These are phyloP conservation scores for Xerocomellus intermedius DNA, from an alignment of 768 basidiomycete genomes.

Conservation along the genomic window DNA sequence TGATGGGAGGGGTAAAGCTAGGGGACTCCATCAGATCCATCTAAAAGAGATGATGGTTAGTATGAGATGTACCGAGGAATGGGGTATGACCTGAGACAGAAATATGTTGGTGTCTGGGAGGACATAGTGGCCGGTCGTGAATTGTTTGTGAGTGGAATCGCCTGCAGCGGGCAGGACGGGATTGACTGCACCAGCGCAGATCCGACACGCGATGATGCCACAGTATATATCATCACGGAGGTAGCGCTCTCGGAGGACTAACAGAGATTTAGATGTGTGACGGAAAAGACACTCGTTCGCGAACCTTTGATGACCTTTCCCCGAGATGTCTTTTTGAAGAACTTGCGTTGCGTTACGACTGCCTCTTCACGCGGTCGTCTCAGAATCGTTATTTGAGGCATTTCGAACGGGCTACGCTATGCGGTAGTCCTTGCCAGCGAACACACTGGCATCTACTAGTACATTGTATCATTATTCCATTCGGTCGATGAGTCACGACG, in stretches of 20 bases:
- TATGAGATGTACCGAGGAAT: not conserved
- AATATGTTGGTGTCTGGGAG: conserved; percentile 96
- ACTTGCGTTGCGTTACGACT: conserved; percentile 80
- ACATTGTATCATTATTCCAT: no score
- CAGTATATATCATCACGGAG: conserved; percentile 89
- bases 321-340: conserved; percentile 91
- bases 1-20: conserved; percentile 73
- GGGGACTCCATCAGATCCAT: conserved; percentile 92
- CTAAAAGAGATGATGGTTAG: conserved; percentile 37
- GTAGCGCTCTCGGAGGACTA: conserved; percentile 92
- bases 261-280: not conserved
- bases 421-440: no score
- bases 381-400: conserved; percentile 66
- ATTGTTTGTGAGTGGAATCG: conserved; percentile 52
- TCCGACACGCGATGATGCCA: conserved; percentile 68
- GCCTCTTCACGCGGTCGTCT: conserved; percentile 73
- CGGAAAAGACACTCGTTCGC: conserved; percentile 1
- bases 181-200: conserved; percentile 49
- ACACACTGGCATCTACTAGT: no score
- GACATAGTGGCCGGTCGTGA: conserved; percentile 72
- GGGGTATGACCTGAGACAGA: conserved; percentile 62
- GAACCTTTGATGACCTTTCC: conserved; percentile 93
- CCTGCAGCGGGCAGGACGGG: conserved; percentile 59
- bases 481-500: no score
- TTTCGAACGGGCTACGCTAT: conserved; percentile 13